These are phyloP conservation scores for Aspergillus incahuasiensis DNA, from an alignment of 495 filamentous ascomycete species.

Conservation along the genomic window DNA sequence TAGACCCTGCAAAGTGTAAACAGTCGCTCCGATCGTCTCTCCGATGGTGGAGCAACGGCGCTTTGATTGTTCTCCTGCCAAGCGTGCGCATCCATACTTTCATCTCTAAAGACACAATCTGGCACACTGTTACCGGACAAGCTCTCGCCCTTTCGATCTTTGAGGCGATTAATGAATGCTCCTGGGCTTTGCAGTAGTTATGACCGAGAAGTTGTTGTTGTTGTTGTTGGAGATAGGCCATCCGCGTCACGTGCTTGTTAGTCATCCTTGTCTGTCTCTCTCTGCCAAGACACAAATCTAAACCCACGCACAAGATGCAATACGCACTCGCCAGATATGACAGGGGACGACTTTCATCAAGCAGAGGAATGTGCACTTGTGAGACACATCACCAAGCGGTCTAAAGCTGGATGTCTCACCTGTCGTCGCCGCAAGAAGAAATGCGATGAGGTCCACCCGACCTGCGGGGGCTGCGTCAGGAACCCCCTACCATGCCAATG, in stretches of 20 bases:
- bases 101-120: too few species aligned
- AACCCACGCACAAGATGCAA: not conserved
- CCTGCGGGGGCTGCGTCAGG: slow-evolving; percentile 25
- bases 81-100: too few species aligned
- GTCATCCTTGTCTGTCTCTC: too few species aligned
- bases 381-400: not conserved
- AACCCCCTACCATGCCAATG: slow-evolving; percentile 34
- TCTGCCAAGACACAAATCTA: not conserved
- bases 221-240: too few species aligned
- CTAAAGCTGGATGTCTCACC: slow-evolving; percentile 6
- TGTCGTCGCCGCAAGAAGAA: slow-evolving; percentile 14
- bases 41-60: not conserved
- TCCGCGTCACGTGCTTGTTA: not conserved
- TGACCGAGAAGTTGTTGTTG: too few species aligned
- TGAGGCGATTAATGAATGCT: too few species aligned
- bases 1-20: not conserved
- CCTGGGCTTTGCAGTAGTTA: too few species aligned
- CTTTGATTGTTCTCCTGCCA: too few species aligned
- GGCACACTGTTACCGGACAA: too few species aligned
- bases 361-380: not conserved
- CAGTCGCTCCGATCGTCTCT: not conserved
- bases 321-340: not conserved
- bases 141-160: too few species aligned
- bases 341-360: not conserved
- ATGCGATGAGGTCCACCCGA: slow-evolving; percentile 11